These are phyloP conservation scores for Diaporthe destruens DNA, from an alignment of 2,329 filamentous ascomycete genomes.

Conservation along the genomic window DNA sequence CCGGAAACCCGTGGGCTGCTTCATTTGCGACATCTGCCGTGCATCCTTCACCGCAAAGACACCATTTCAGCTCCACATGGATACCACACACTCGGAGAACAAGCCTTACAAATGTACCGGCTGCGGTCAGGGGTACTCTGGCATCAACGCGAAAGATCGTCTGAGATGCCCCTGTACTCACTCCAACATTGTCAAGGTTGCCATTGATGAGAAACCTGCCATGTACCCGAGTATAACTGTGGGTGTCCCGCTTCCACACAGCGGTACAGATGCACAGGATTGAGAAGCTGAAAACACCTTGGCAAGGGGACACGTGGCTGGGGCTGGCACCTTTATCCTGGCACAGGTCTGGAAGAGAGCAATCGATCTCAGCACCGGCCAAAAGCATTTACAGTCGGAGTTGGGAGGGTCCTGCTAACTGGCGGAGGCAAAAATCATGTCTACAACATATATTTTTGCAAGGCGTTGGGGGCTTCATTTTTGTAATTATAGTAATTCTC, in stretches of 20 bases:
- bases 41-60: background rate
- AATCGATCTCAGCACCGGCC: too few species aligned
- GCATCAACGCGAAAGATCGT: background rate
- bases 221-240: constrained; percentile 13
- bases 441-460: constrained; percentile 16
- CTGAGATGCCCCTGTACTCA: background rate
- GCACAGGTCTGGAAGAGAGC: background rate
- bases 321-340: background rate
- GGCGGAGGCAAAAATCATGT: constrained; percentile 1
- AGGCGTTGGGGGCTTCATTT: constrained; percentile 21
- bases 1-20: background rate
- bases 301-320: background rate
- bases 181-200: background rate
- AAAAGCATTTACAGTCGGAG: constrained; percentile 13
- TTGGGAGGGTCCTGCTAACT: constrained; percentile 1
- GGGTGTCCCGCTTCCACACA: background rate
- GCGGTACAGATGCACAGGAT: background rate
- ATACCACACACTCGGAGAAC: background rate
- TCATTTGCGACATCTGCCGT: constrained; percentile 5
- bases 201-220: background rate
- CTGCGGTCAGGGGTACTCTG: constrained; percentile 7
- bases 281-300: background rate
- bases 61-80: constrained; percentile 1
- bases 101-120: constrained; percentile 21
- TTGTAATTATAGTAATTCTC: background rate